Evolutionary conservation across 257 asterid genomes (phyloP).

Genomic region (Solanum habrochaites): DNA sequence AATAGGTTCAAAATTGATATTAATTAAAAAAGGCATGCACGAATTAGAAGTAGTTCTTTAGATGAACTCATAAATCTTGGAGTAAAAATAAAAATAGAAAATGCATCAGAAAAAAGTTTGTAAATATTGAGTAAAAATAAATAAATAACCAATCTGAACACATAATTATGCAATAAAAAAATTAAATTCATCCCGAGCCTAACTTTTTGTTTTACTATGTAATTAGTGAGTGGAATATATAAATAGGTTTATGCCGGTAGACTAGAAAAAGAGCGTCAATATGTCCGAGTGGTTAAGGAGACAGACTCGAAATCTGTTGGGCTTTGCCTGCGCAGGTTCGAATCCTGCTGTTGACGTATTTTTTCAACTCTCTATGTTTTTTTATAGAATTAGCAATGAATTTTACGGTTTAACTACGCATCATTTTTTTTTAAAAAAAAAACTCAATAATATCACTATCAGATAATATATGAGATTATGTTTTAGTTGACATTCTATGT

Average conservation of each 20-base stretch:
- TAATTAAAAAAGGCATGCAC: neutral
- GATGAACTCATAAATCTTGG: neutral
- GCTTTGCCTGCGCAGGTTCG: neutral
- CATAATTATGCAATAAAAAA: neutral
- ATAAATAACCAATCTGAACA: neutral
- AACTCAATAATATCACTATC: neutral
- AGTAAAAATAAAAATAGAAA: neutral
- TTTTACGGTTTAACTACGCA: neutral
- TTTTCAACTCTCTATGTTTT: neutral
- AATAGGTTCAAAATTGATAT: neutral
- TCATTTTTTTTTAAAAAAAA: neutral
- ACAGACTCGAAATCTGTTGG: conserved; percentile 1
- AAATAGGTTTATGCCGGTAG: rapidly evolving
- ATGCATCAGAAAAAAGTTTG: neutral
- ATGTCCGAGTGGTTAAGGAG: neutral
- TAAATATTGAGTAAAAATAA: no score
- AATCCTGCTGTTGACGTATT: neutral
- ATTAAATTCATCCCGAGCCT: no score
- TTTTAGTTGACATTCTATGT: neutral
- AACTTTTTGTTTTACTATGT: neutral
- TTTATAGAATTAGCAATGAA: neutral
- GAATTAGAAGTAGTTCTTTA: no score
- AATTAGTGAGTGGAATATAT: neutral
- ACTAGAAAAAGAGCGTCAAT: neutral
- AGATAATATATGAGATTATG: neutral